Evolutionary conservation across 1,284 basidiomycete genomes (phyloP).

Genomic region (Moniliella sp.): DNA sequence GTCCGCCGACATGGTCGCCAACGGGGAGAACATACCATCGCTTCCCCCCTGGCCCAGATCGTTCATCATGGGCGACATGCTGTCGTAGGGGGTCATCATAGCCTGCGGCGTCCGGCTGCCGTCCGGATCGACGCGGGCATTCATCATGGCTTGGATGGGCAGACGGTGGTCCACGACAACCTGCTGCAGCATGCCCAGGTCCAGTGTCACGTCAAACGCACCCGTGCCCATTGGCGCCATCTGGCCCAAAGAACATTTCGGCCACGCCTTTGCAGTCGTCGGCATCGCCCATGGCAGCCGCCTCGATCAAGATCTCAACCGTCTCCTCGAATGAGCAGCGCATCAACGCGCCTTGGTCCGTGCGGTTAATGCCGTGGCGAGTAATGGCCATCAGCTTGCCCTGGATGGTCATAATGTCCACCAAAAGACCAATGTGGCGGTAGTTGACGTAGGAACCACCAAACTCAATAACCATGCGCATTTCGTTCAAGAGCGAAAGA

Average conservation of each 20-base stretch:
- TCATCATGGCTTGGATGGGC: slow-evolving; percentile 43
- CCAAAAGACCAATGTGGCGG: slow-evolving; percentile 77
- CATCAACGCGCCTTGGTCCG: slow-evolving; percentile 56
- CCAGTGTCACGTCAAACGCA: slow-evolving; percentile 79
- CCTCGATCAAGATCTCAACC: slow-evolving; percentile 95
- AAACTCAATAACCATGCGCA: slow-evolving; percentile 70
- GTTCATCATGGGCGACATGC: slow-evolving; percentile 49
- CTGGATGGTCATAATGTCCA: slow-evolving; percentile 94
- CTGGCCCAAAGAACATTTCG: slow-evolving; percentile 94
- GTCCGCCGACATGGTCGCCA: slow-evolving; percentile 67
- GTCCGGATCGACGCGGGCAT: slow-evolving; percentile 11
- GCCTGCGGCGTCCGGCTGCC: slow-evolving; percentile 27
- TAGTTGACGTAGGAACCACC: slow-evolving; percentile 99
- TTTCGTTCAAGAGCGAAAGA: slow-evolving; percentile 72
- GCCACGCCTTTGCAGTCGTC: slow-evolving; percentile 95
- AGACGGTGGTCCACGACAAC: slow-evolving; percentile 89
- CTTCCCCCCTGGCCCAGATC: slow-evolving; percentile 46
- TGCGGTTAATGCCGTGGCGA: slow-evolving; percentile 93
- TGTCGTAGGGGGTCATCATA: slow-evolving; percentile 39
- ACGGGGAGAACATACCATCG: slow-evolving; percentile 77
- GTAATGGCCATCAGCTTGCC: slow-evolving; percentile 94
- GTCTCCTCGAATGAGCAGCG: slow-evolving; percentile 98
- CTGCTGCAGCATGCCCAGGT: slow-evolving; percentile 95
- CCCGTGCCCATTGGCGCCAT: slow-evolving; percentile 55
- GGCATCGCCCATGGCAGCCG: slow-evolving; percentile 86